Evolutionary conservation across 805 yeast species (phyloP).

Genomic region (Kodamaea kakaduensis): DNA sequence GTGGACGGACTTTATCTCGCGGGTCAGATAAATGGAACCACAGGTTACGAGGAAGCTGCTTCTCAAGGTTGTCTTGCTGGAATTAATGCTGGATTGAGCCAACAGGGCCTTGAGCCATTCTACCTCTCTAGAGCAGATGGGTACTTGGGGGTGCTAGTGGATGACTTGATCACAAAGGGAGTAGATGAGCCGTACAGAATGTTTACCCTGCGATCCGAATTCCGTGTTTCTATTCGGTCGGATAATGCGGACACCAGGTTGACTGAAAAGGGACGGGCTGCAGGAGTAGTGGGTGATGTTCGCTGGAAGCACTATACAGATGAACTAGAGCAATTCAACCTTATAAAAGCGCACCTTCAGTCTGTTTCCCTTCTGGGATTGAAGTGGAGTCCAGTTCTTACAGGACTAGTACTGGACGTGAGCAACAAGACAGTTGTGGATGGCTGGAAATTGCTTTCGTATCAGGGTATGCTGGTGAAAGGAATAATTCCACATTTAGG

Average conservation of each 20-base stretch:
- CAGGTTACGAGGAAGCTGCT: slow-evolving; percentile 99
- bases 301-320: slow-evolving; percentile 48
- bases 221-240: slow-evolving; percentile 81
- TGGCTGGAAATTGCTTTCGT: slow-evolving; percentile 71
- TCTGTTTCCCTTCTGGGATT: slow-evolving; percentile 47
- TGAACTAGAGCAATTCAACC: slow-evolving; percentile 45
- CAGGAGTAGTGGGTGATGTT: slow-evolving; percentile 62
- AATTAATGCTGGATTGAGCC: slow-evolving; percentile 78
- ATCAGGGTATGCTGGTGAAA: slow-evolving; percentile 38
- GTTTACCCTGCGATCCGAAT: slow-evolving; percentile 96
- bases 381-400: slow-evolving; percentile 58
- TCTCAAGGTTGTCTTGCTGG: slow-evolving; percentile 97
- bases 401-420: slow-evolving; percentile 46
- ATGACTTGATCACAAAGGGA: slow-evolving; percentile 92
- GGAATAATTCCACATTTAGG: slow-evolving; percentile 29
- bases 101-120: slow-evolving; percentile 40
- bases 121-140: slow-evolving; percentile 74
- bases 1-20: slow-evolving; percentile 81
- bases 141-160: slow-evolving; percentile 86
- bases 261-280: slow-evolving; percentile 59
- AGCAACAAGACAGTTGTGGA: slow-evolving; percentile 33
- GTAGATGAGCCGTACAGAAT: slow-evolving; percentile 96
- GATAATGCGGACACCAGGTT: slow-evolving; percentile 91
- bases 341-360: slow-evolving; percentile 44
- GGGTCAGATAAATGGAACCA: slow-evolving; percentile 97